Evolutionary conservation across 225 moss, liverwort and hornwort genomes (phyloP).

Genomic region (Lunularia cruciata): DNA sequence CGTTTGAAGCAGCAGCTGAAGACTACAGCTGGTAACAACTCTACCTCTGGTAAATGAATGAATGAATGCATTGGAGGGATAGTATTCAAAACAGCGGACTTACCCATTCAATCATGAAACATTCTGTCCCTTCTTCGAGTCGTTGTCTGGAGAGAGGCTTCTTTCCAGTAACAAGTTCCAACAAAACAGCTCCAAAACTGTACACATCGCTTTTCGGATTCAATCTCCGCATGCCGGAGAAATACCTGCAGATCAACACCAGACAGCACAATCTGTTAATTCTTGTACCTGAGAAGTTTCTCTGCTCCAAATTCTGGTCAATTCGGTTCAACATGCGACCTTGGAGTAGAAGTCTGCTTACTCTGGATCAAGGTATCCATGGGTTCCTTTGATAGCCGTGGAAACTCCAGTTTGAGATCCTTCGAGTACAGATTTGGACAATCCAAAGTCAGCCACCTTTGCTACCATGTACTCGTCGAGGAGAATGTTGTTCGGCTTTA

Average conservation of each 20-base stretch:
- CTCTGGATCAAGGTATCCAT: conserved; percentile 38
- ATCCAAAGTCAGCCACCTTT: conserved; percentile 31
- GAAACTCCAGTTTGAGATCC: conserved; percentile 11
- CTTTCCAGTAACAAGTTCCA: conserved; percentile 33
- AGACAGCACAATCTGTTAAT: too few species aligned
- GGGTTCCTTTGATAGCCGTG: conserved; percentile 24
- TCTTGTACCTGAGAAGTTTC: too few species aligned
- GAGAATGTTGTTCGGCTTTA: conserved; percentile 29
- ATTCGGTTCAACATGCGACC: too few species aligned
- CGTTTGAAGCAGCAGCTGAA: too few species aligned
- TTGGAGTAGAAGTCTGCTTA: conserved; percentile 12
- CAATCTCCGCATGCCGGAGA: conserved; percentile 19
- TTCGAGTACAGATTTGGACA: conserved; percentile 22
- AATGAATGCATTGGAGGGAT: too few species aligned
- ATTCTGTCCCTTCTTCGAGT: conserved; percentile 7
- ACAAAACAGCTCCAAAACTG: conserved; percentile 39
- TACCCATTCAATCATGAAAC: conserved; percentile 33
- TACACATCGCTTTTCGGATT: conserved; percentile 38
- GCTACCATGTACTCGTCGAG: conserved; percentile 18
- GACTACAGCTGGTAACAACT: too few species aligned
- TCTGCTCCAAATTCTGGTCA: too few species aligned
- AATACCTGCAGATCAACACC: conserved; percentile 27
- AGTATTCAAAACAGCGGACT: neutral
- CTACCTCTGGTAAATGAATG: too few species aligned
- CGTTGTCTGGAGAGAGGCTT: conserved; percentile 16